A percentile compares a stretch with the other conserved stretches of the same genome.
Conservation (phyloP, 169 alveolate species). For the Eimeria falciformis region DNA sequence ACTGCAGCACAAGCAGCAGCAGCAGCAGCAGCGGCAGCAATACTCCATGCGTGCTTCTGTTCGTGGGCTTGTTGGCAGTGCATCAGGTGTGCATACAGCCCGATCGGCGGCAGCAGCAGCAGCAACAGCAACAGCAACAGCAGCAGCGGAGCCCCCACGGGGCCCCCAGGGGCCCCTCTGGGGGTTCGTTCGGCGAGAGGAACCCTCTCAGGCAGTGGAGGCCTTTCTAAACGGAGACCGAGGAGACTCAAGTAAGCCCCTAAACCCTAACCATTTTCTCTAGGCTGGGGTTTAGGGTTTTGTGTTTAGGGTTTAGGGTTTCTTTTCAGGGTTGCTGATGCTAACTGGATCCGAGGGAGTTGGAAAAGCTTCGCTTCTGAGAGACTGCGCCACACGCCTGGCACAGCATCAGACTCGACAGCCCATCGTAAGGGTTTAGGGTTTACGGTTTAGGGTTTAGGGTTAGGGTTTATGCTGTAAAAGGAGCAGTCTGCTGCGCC, state of each 20-base stretch:
- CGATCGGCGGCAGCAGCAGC: constrained; percentile 1
- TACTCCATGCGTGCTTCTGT: not conserved
- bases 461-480: constrained; percentile 18
- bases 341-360: not conserved
- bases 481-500: not conserved
- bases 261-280: not conserved
- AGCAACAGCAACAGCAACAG: not conserved
- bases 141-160: not conserved
- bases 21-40: constrained; percentile 4
- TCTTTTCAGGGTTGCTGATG: not conserved
- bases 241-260: not conserved
- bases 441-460: constrained; percentile 2
- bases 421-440: not conserved
- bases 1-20: not conserved
- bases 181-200: constrained; percentile 17
- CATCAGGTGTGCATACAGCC: not conserved
- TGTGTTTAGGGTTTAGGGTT: not conserved
- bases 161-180: constrained; percentile 5
- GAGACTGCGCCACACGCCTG: not conserved
- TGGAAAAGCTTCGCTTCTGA: not conserved
- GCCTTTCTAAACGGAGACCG: not conserved
- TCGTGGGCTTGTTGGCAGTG: not conserved
- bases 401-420: not conserved
- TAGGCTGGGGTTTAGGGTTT: not conserved
- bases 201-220: not conserved